Evolutionary conservation across 495 filamentous ascomycete species (phyloP).

Genomic region (Hypoxylon fuscum): DNA sequence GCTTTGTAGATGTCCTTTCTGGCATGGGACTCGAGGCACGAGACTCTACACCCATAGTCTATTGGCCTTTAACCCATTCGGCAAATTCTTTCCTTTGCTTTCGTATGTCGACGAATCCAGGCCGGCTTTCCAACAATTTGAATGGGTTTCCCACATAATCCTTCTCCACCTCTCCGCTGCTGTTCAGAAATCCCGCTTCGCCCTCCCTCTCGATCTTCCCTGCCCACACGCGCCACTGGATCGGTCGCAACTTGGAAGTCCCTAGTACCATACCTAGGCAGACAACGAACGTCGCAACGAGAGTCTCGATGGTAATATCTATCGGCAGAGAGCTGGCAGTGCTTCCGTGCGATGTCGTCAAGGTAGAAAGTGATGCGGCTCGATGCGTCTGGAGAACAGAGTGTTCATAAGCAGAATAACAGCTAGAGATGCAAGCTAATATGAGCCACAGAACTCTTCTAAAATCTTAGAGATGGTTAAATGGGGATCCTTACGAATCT

Average conservation of each 20-base stretch:
- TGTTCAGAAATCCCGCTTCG: slow-evolving; percentile 73
- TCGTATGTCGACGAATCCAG: slow-evolving; percentile 64
- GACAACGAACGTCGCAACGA: slow-evolving; percentile 73
- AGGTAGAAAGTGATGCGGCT: slow-evolving; percentile 59
- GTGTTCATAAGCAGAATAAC: slow-evolving; percentile 88
- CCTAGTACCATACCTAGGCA: slow-evolving; percentile 76
- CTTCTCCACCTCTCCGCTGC: slow-evolving; percentile 66
- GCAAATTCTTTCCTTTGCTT: slow-evolving; percentile 79
- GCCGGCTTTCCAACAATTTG: slow-evolving; percentile 53
- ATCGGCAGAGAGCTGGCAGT: slow-evolving; percentile 63
- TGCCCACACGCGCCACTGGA: slow-evolving; percentile 85
- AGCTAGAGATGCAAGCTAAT: slow-evolving; percentile 56
- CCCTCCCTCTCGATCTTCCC: slow-evolving; percentile 82
- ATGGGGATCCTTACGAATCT: slow-evolving; percentile 69
- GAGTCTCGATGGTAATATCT: slow-evolving; percentile 81
- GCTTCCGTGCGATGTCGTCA: slow-evolving; percentile 44
- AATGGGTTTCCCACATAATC: slow-evolving; percentile 63
- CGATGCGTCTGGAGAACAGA: slow-evolving; percentile 70
- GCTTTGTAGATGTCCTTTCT: background rate
- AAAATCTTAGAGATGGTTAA: background rate
- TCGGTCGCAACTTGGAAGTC: slow-evolving; percentile 74
- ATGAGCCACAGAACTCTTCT: slow-evolving; percentile 3
- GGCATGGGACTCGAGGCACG: background rate
- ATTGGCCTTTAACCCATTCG: slow-evolving; percentile 67
- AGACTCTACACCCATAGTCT: background rate